phyloP scores from a whole-genome alignment of 306 rosid species.

The Gastrolobium bilobum region DNA sequence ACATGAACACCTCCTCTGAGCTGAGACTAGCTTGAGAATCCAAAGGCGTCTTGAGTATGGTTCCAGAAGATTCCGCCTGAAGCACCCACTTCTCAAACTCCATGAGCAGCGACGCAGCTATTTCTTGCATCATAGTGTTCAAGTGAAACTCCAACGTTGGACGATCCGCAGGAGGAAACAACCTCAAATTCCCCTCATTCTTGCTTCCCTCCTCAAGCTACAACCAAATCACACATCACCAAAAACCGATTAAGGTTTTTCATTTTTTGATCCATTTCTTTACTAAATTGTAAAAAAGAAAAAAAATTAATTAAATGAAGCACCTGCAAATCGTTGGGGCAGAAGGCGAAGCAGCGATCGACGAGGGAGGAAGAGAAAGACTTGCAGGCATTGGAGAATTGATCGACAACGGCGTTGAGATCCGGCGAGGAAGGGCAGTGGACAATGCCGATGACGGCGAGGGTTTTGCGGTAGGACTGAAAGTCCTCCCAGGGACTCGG shows the following conservation, averaged over 20 bases:
- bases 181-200: conserved; percentile 77
- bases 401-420: conserved; percentile 68
- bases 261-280: conserved; percentile 8
- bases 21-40: conserved; percentile 99
- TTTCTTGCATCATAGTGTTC: conserved; percentile 97
- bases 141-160: conserved; percentile 84
- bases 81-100: conserved; percentile 99
- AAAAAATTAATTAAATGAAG: not conserved
- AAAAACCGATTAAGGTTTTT: not conserved
- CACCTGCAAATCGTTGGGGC: conserved; percentile 90
- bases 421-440: conserved; percentile 96
- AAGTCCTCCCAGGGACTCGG: conserved; percentile 98
- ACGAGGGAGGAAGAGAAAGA: conserved; percentile 79
- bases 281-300: not conserved
- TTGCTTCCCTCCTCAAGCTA: conserved; percentile 93
- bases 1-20: conserved; percentile 99
- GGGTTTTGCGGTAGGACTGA: conserved; percentile 89
- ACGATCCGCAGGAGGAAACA: conserved; percentile 96
- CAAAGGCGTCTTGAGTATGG: conserved; percentile 94
- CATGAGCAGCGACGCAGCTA: conserved; percentile 92
- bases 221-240: conserved; percentile 31
- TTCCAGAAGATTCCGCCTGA: conserved; percentile 95
- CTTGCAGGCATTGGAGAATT: conserved; percentile 63
- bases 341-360: conserved; percentile 89
- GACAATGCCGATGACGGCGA: conserved; percentile 82